Conservation (phyloP, 1,139 yeast genomes). For the Sugiyamaella grinbergsii region DNA sequence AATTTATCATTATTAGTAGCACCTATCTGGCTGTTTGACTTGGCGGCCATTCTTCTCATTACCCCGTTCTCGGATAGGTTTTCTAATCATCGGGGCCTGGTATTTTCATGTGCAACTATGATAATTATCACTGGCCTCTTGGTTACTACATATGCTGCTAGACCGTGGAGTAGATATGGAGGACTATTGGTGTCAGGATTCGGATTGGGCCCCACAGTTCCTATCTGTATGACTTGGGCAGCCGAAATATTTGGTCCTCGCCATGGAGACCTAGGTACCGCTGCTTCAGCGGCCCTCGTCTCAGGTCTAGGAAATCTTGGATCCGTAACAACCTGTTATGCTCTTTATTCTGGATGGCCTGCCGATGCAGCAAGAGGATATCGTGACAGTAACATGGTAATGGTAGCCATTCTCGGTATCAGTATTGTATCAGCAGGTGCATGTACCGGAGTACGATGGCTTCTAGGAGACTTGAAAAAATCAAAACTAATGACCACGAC, state of each 20-base stretch:
- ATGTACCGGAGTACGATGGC: constrained; percentile 34
- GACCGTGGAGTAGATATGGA: constrained; percentile 74
- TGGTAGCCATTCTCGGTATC: constrained; percentile 72
- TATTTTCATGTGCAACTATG: constrained; percentile 62
- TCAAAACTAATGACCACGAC: background rate
- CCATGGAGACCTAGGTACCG: constrained; percentile 84
- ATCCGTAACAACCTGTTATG: constrained; percentile 81
- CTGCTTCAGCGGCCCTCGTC: constrained; percentile 79
- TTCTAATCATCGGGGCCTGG: constrained; percentile 57
- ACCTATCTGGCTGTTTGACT: constrained; percentile 87
- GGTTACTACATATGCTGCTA: constrained; percentile 74
- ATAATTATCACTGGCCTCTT: constrained; percentile 74
- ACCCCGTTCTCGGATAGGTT: constrained; percentile 80
- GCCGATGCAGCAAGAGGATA: constrained; percentile 63
- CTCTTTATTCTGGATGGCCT: constrained; percentile 86
- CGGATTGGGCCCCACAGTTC: constrained; percentile 90
- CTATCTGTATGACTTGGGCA: constrained; percentile 84
- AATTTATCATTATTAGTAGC: constrained; percentile 76
- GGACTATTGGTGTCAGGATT: constrained; percentile 81
- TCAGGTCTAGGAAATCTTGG: constrained; percentile 88
- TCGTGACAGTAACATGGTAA: constrained; percentile 78
- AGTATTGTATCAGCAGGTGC: constrained; percentile 57
- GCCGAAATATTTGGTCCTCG: constrained; percentile 71
- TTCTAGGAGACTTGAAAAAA: constrained; percentile 35
- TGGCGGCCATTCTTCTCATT: constrained; percentile 70